Conservation (phyloP, 2,329 filamentous ascomycete genomes). For the Hymenoscyphus linearis region DNA sequence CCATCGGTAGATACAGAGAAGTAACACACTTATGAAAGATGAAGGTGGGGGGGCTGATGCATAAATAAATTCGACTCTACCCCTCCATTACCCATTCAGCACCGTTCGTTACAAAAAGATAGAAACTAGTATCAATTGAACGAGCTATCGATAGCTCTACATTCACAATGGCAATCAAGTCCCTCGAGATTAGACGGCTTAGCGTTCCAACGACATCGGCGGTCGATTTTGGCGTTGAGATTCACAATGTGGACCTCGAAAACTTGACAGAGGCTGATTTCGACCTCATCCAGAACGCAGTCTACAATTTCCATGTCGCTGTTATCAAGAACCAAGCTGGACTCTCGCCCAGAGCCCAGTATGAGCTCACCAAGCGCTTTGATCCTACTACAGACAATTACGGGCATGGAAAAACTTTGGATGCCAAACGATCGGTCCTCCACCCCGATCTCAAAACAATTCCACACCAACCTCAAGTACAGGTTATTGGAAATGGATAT, state of each 20-base stretch:
- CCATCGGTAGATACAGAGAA: not conserved
- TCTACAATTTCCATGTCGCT: constrained; percentile 65
- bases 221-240: constrained; percentile 56
- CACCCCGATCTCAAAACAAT: constrained; percentile 75
- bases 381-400: constrained; percentile 62
- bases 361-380: constrained; percentile 67
- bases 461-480: constrained; percentile 73
- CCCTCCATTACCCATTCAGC: not conserved
- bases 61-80: not conserved
- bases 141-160: not conserved
- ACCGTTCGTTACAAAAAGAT: not conserved
- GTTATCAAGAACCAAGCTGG: constrained; percentile 64
- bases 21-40: not conserved
- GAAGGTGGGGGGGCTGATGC: not conserved
- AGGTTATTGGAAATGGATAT: constrained; percentile 73
- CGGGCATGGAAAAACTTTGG: constrained; percentile 71
- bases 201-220: constrained; percentile 25
- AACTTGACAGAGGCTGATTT: constrained; percentile 62
- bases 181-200: constrained; percentile 26
- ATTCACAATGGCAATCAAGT: constrained; percentile 30
- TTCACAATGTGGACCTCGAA: constrained; percentile 55
- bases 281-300: constrained; percentile 53
- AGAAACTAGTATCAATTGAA: not conserved
- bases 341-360: constrained; percentile 65
- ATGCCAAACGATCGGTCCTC: constrained; percentile 58